A percentile compares a stretch with the other conserved stretches of the same genome.
Conservation (phyloP, 495 filamentous ascomycete genomes). For the Aspergillus saccharolyticus region DNA sequence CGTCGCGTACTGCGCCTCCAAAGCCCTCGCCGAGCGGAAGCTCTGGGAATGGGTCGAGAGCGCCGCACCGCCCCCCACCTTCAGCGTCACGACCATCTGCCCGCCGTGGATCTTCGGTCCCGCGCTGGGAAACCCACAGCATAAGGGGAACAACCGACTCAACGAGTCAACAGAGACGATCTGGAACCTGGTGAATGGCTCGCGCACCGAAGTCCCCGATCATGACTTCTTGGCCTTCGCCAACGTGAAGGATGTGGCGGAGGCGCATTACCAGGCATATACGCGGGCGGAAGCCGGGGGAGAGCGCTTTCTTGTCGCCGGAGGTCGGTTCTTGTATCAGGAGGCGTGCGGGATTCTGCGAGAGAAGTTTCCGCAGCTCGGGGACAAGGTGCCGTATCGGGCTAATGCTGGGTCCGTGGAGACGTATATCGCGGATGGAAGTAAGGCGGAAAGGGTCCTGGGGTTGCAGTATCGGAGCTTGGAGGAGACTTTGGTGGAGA, state of each 20-base stretch:
- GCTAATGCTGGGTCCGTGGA: neutral
- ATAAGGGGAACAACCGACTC: neutral
- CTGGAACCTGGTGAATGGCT: neutral
- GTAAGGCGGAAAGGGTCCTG: neutral
- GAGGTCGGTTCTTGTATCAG: neutral
- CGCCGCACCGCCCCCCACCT: neutral
- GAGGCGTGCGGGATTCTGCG: neutral
- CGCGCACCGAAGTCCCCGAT: neutral
- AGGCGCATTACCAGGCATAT: neutral
- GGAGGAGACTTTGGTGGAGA: neutral
- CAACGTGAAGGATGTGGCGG: neutral
- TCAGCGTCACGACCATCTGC: slow-evolving; percentile 1
- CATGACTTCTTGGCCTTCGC: neutral
- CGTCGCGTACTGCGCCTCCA: neutral
- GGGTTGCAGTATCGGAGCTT: neutral
- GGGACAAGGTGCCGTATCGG: neutral
- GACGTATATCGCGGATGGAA: neutral
- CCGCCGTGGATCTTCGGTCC: slow-evolving; percentile 3
- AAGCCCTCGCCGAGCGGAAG: neutral
- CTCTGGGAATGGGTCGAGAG: neutral
- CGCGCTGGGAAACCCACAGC: neutral
- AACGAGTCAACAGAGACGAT: neutral
- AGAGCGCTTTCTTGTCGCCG: neutral
- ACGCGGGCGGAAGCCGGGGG: neutral
- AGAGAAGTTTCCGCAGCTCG: neutral